Base-by-base conservation (phyloP, 345 rosid species). In the Citrus reticulata region DNA sequence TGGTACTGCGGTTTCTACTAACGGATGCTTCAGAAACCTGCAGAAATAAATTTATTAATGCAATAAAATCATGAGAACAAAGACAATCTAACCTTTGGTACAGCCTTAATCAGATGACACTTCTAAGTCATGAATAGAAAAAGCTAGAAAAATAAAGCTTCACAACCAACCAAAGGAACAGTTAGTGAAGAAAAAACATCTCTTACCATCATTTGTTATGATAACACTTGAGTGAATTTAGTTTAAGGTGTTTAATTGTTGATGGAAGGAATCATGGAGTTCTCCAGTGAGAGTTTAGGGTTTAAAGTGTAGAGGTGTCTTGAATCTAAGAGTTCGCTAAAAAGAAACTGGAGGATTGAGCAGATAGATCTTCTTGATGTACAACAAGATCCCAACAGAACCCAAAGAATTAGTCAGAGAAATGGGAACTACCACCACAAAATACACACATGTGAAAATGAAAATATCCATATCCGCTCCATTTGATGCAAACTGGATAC, bases 21-120 rank as follows among this genome's bases (percentile, higher is more conserved):
- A 94, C 92, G 35, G 98, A 94, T 83, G 99, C 98, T 89, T 96
- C 99, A 62, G 98, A 93, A 24, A 96, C 97, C 99, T 96, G 83
- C 75, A 68, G 29, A 61, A 51, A 66, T 71, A 67, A 34, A 59
- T 70, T 55, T 61, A 69, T 69, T 64, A 24, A 62, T 17, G 49
- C 61, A 42, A 58, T 34, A 49, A 73, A 35, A 25, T 46, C 37
- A 22, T 16, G 25, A 57, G 27, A 64, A 34, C 5, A 32, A 19
- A 62, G 27, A 72, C 39, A 49, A 11, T 22, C 66, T 35, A 66
- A 55, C 39, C 37, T 17, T 57, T 27, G 8, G 5, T 29, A 58
- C 37, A 32, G 68, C 68, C 37, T 57, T 37, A 24, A 57, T 19
- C 20, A 35, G 8, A 19, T 77, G 73, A 55, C 35, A 25, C 5